Base-by-base conservation (phyloP, 148 eudicot species). In the Camellia lanceoleosa region DNA sequence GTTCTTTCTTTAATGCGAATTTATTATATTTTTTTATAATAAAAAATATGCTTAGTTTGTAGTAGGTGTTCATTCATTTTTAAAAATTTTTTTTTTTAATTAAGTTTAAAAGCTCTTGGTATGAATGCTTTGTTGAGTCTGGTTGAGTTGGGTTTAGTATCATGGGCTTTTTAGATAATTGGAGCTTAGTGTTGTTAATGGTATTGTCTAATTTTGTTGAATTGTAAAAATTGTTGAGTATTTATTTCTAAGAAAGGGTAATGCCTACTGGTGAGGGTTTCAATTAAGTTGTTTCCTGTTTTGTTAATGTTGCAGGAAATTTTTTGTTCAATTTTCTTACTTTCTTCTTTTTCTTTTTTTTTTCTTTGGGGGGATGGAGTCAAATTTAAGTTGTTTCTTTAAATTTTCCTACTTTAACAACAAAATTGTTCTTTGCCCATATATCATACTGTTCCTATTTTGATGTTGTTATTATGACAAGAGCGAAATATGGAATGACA, bases 401-500 rank as follows among this genome's bases (percentile, higher is more conserved):
- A 66, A 30, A 18, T 15, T 68, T 52, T 58, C 42, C 55, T 58
- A 3, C 5, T 11, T 60, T 43, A 15, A 41, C 47, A 42, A 42
- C 8, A 60, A 42, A 42, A 14, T 30, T 8, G 30, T 60, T 58
- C 18, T 43, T 5, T 58, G 10, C 20, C 64, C n/a, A 30, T 55
- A 13, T 54, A 52, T 18, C 3, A 8, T 9, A 72, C 10, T 4
- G 65, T 62, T 88, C 52, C 80, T 58, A 10, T 63, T 60, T 84
- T 71, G 20, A 73, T 7, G n/a, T 62, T 80, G 19, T 60, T 59
- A 19, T 78, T 80, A 2, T 66, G 59, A 13, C 82, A 60, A 62
- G 76, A 49, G 79, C 88, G 89, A 91, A 87, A 78, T 89, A 85
- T 91, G 94, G 94, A 82, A 76, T 68, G 94, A 89, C 68, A 91